These are phyloP conservation scores for Parasarocladium wereldwijsianum DNA, from an alignment of 2,329 filamentous ascomycete species.

Conservation along the genomic window DNA sequence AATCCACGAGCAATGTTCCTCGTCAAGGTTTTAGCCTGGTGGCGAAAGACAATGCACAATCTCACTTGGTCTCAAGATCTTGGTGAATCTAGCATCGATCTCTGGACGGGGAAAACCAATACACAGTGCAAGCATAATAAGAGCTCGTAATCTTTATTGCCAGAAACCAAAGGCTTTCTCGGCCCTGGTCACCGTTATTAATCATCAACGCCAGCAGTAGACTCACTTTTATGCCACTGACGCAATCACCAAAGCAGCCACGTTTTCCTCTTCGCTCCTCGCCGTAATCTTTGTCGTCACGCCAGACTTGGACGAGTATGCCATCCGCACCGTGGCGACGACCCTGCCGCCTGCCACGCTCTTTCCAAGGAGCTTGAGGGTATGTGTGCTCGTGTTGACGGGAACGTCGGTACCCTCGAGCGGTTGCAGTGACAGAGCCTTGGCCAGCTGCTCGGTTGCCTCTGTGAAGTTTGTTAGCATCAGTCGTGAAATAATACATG, in stretches of 20 bases:
- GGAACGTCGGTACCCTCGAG: slow-evolving; percentile 89
- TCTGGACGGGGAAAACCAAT: too few species aligned
- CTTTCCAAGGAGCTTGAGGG: slow-evolving; percentile 91
- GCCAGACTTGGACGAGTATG: slow-evolving; percentile 79
- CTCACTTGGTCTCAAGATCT: too few species aligned
- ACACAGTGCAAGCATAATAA: too few species aligned
- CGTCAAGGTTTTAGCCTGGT: too few species aligned
- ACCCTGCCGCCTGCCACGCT: slow-evolving; percentile 83
- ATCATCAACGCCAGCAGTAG: slow-evolving; percentile 4
- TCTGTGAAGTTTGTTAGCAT: slow-evolving; percentile 36
- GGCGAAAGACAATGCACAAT: too few species aligned
- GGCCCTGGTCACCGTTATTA: too few species aligned
- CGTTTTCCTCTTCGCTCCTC: slow-evolving; percentile 81
- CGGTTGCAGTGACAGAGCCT: slow-evolving; percentile 78
- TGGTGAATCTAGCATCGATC: too few species aligned
- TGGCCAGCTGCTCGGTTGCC: slow-evolving; percentile 80
- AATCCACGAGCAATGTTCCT: too few species aligned
- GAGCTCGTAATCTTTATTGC: too few species aligned
- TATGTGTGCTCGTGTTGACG: slow-evolving; percentile 78
- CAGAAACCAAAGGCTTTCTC: too few species aligned
- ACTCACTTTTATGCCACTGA: slow-evolving; percentile 53
- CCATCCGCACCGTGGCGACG: slow-evolving; percentile 80
- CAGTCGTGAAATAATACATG: background rate
- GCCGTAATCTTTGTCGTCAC: slow-evolving; percentile 94
- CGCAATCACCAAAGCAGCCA: slow-evolving; percentile 71